phyloP scores from a whole-genome alignment of 164 flowering plant species.

The Pachysandra terminalis region DNA sequence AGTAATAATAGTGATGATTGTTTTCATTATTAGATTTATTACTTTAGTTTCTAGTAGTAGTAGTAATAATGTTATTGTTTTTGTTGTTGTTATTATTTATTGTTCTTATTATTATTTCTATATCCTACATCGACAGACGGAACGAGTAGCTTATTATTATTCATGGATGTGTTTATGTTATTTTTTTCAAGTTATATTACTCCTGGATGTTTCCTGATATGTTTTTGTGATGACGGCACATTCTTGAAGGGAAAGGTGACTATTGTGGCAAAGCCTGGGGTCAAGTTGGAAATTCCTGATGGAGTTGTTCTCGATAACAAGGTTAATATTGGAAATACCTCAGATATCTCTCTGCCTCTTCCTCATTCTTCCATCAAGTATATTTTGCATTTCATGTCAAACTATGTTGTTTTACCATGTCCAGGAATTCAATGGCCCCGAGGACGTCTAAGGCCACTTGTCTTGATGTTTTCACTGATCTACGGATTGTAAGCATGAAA shows the following conservation, averaged over 20 bases:
- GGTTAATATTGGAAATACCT: slow-evolving; percentile 24
- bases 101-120: too few species aligned
- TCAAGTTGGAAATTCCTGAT: slow-evolving; percentile 53
- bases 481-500: slow-evolving; percentile 3
- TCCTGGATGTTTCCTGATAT: neutral
- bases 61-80: too few species aligned
- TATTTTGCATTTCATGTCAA: neutral
- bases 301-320: slow-evolving; percentile 46
- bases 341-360: neutral
- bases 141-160: too few species aligned
- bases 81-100: too few species aligned
- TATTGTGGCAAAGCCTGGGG: slow-evolving; percentile 36
- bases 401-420: neutral
- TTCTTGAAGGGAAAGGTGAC: slow-evolving; percentile 42
- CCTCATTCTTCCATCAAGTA: neutral
- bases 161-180: too few species aligned
- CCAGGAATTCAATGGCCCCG: slow-evolving; percentile 42
- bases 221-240: neutral
- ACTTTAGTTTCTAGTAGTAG: too few species aligned
- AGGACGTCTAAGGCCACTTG: slow-evolving; percentile 27
- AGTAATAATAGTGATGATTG: too few species aligned
- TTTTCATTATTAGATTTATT: too few species aligned
- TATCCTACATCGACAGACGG: too few species aligned
- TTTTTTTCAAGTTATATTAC: too few species aligned
- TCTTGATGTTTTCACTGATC: slow-evolving; percentile 2